Base-by-base conservation (phyloP, 2,329 filamentous ascomycete species). In the Arachnopeziza araneosa region DNA sequence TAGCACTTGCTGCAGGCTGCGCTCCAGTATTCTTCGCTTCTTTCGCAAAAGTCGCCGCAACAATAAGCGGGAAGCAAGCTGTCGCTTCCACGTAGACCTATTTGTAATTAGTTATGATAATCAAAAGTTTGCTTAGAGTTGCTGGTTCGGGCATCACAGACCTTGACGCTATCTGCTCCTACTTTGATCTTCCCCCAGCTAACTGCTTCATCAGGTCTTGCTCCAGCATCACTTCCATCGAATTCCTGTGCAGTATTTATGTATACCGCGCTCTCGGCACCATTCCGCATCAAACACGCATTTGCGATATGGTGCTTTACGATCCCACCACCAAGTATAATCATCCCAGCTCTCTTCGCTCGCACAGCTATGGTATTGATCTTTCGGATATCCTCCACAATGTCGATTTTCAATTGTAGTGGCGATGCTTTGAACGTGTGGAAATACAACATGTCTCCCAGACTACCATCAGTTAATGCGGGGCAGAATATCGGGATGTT, bases 301-400 rank as follows among this genome's bases (percentile, higher is more conserved):
- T 99, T 99, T 56, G 95, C 93, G 72, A 99, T 98, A 74, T 99
- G 95, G 71, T 99, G 95, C 78, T 99, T 99, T 69, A 99, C 83
- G n/a, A 99, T 79, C 0, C 95, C 95, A 7, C 95, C 95, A 0
- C 95, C 95, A 0, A 99, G 80, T 59, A 99, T 91, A 67, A 99
- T 93, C 88, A 98, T 98, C 55, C 95, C 95, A 0, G 91, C 89
- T 58, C 91, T 81, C 76, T 92, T 91, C 1, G 95, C 95, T 17
- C 90, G 81, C 32, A 98, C 90, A 0, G 93, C 87, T 64, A 98
- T 86, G 17, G 90, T 96, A 77, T 99, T 99, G 75, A 99, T 92
- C 63, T 83, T 86, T 22, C 95, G 86, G 63, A 99, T 95, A 70
- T 99, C 95, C 70, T 96, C 90, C 23, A 97, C 91, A 60, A 98